Percentiles rank a stretch among this genome's conserved stretches.
Conservation (phyloP, 2,329 filamentous ascomycete genomes). For the Trichoderma semiorbis region DNA sequence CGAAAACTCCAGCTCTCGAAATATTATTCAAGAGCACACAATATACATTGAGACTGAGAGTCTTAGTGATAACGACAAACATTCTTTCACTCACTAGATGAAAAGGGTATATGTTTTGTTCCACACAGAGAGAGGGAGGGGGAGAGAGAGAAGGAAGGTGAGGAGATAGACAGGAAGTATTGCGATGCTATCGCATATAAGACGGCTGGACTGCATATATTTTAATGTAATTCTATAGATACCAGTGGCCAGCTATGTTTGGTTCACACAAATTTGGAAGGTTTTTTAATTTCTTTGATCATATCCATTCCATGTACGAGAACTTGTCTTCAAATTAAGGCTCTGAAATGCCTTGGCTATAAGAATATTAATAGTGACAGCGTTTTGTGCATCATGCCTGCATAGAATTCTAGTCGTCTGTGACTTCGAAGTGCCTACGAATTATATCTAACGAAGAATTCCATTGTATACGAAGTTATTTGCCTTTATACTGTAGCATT, state of each 20-base stretch:
- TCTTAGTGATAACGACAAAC: not conserved
- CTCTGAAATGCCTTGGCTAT: not conserved
- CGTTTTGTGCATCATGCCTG: not conserved
- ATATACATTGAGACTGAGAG: not conserved
- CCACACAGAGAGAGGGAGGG: too few relatives aligned
- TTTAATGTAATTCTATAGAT: not conserved
- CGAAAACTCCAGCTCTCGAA: not conserved
- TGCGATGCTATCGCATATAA: not conserved
- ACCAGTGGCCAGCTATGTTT: not conserved
- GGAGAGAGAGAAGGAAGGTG: not conserved
- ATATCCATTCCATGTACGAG: accelerated
- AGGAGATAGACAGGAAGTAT: not conserved
- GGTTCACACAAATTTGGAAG: not conserved
- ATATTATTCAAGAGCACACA: not conserved
- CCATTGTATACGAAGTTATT: not conserved
- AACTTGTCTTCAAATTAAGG: not conserved
- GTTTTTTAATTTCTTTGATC: not conserved
- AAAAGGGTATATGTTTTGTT: not conserved
- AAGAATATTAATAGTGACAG: not conserved
- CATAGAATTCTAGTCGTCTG: accelerated
- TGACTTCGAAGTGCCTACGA: not conserved
- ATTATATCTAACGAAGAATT: not conserved
- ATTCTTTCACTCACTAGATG: not conserved
- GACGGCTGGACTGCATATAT: not conserved
- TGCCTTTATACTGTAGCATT: not conserved